Base-by-base conservation (phyloP, 129 eudicot genomes). In the Flaveria ramosissima region DNA sequence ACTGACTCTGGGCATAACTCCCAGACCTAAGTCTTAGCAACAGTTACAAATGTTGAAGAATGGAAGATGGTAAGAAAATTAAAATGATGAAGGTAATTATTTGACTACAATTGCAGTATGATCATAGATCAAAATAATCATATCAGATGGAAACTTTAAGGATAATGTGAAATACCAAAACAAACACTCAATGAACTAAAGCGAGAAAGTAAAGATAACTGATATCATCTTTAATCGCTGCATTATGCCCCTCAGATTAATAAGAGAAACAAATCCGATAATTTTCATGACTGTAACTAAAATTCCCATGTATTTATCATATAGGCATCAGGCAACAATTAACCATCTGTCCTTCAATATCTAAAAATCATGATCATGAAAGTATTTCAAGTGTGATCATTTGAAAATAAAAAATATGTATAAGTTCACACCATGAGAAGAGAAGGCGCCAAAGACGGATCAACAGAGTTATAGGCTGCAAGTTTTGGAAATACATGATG, bases 401-500 rank as follows among this genome's bases (percentile, higher is more conserved):
- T 47, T 50, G 53, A 76, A 48, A 76, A 48, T 23, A 30, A 4
- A 43, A 64, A 12, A 76, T 13, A 19, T 16, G 15, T 19, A 51
- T 41, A 48, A 19, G 20, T 70, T 36, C 75, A 43, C 82, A 90
- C 98, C 98, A 90, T 92, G 41, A 92, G 89, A 70, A 92, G 93
- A 69, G 98, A 90, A 15, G 98, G 98, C 0, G 98, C 98, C 79
- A 88, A 68, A 10, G 96, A 92, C 12, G 98, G 98, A 63, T 90
- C 96, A 53, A 92, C 96, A 50, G 96, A 92, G 80, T 92, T 90
- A 86, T 92, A 92, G 39, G 90, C 94, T 9, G 96, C 98, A 61
- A 92, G 98, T 86, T 92, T 92, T 2, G 96, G 96, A 77, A 92
- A 92, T 23, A 92, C 94, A 32, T 90, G 82, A 83, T 90, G 86